These are phyloP conservation scores for Apiotrichum mycotoxinovorans DNA, from an alignment of 1,284 basidiomycete species.

Conservation along the genomic window DNA sequence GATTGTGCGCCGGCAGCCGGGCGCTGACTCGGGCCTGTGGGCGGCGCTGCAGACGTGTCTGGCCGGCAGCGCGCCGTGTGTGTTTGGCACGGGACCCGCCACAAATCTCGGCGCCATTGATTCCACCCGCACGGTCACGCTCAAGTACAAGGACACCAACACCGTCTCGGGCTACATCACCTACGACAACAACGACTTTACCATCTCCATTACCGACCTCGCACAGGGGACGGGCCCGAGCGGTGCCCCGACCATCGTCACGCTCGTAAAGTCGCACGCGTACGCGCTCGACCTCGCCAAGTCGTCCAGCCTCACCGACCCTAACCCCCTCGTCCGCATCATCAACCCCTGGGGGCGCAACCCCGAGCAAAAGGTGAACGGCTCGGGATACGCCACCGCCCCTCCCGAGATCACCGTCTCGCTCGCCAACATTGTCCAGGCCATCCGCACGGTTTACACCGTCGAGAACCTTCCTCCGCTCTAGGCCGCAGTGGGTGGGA, in stretches of 20 bases:
- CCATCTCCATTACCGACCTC: slow-evolving; percentile 9
- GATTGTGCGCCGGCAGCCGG: neutral
- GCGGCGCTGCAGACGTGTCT: slow-evolving; percentile 2
- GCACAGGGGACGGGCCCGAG: neutral
- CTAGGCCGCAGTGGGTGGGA: too few relatives aligned
- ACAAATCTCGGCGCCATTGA: slow-evolving; percentile 1
- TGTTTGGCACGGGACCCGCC: slow-evolving; percentile 3
- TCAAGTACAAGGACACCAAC: neutral
- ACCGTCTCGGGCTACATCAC: neutral
- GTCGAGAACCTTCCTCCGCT: too few relatives aligned
- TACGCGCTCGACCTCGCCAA: slow-evolving; percentile 12
- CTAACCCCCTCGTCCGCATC: neutral
- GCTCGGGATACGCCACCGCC: neutral
- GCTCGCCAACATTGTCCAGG: slow-evolving; percentile 11
- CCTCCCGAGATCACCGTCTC: slow-evolving; percentile 6
- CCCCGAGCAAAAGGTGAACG: slow-evolving; percentile 5
- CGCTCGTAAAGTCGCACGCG: slow-evolving; percentile 9
- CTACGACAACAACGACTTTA: slow-evolving; percentile 3
- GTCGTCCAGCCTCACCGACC: neutral
- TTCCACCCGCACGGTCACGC: neutral
- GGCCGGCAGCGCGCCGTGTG: slow-evolving; percentile 4
- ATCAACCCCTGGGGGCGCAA: slow-evolving; percentile 22
- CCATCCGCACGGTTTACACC: slow-evolving; percentile 8
- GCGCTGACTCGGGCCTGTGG: neutral
- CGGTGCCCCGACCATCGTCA: neutral